phyloP scores from a whole-genome alignment of 768 basidiomycete species.

The Tylopilus sp. region DNA sequence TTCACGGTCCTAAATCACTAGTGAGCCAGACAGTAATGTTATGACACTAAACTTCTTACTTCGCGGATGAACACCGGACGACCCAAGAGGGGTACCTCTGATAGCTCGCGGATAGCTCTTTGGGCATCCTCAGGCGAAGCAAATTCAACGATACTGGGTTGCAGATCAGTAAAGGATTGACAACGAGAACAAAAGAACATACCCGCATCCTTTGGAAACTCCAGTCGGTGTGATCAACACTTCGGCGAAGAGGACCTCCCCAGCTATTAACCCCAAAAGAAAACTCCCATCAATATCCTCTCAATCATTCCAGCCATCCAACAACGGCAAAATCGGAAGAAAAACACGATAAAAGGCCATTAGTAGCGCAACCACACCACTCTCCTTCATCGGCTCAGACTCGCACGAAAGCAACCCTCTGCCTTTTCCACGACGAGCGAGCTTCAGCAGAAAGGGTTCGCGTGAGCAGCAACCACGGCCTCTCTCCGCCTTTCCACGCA shows the following conservation, averaged over 20 bases:
- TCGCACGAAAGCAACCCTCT: constrained; percentile 29
- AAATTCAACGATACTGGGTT: constrained; percentile 88
- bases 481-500: constrained; percentile 33
- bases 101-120: constrained; percentile 84
- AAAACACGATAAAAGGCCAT: constrained; percentile 40
- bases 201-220: constrained; percentile 99
- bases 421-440: constrained; percentile 34
- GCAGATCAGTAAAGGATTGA: constrained; percentile 10
- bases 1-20: constrained; percentile 78
- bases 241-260: constrained; percentile 99
- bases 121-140: constrained; percentile 86
- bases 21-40: neutral
- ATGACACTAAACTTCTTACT: constrained; percentile 42
- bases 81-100: constrained; percentile 86
- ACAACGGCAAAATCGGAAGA: constrained; percentile 42
- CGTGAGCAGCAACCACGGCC: constrained; percentile 28
- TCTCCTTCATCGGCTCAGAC: constrained; percentile 37
- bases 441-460: constrained; percentile 35
- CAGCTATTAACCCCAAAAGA: constrained; percentile 91
- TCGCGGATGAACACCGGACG: constrained; percentile 96
- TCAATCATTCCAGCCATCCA: constrained; percentile 54
- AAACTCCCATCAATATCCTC: constrained; percentile 95
- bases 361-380: constrained; percentile 28
- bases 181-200: constrained; percentile 33
- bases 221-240: constrained; percentile 95